A percentile compares a stretch with the other conserved stretches of the same genome.
These are phyloP conservation scores for Chlamydomonas reinhardtii DNA, from an alignment of 163 green algal species.

Conservation along the genomic window DNA sequence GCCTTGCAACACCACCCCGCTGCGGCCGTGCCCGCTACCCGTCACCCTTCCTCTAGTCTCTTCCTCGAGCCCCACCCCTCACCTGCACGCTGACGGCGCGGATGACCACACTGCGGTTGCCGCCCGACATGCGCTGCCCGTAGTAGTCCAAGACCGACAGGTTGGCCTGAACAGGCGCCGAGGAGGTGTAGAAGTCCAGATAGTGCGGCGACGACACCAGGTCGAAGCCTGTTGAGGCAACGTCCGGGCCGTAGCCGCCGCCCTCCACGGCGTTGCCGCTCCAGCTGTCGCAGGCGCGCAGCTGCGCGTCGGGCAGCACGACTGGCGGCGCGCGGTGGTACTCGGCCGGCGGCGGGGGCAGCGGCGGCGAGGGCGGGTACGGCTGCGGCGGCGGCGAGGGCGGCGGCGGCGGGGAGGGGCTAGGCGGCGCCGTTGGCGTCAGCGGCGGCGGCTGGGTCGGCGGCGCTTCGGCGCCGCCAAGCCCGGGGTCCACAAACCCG, in stretches of 20 bases:
- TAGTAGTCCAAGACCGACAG: conserved; percentile 18
- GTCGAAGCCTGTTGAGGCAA: conserved; percentile 1
- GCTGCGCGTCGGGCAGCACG: background rate
- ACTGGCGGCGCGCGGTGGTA: conserved; percentile 20
- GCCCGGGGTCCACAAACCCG: too few relatives aligned
- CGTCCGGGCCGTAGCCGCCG: conserved; percentile 11
- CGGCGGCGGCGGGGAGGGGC: too few relatives aligned
- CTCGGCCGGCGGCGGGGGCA: background rate
- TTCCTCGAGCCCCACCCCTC: too few relatives aligned
- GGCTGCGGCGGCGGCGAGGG: background rate
- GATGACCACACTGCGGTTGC: conserved; percentile 28
- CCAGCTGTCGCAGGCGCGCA: conserved; percentile 17
- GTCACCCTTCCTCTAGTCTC: too few relatives aligned
- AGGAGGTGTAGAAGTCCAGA: conserved; percentile 34
- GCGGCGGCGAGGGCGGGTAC: background rate
- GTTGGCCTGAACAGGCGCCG: background rate
- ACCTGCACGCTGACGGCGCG: conserved; percentile 21
- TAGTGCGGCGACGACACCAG: background rate
- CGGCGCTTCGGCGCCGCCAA: too few relatives aligned
- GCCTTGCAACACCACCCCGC: too few relatives aligned
- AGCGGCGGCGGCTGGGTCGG: too few relatives aligned
- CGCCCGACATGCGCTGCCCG: conserved; percentile 16
- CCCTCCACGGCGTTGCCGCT: background rate
- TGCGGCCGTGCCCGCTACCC: too few relatives aligned
- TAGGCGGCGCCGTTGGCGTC: too few relatives aligned